Percentiles rank a stretch among this genome's conserved stretches.
phyloP scores from a whole-genome alignment of 108 stramenopile species.

The Hondaea fermentalgiana region DNA sequence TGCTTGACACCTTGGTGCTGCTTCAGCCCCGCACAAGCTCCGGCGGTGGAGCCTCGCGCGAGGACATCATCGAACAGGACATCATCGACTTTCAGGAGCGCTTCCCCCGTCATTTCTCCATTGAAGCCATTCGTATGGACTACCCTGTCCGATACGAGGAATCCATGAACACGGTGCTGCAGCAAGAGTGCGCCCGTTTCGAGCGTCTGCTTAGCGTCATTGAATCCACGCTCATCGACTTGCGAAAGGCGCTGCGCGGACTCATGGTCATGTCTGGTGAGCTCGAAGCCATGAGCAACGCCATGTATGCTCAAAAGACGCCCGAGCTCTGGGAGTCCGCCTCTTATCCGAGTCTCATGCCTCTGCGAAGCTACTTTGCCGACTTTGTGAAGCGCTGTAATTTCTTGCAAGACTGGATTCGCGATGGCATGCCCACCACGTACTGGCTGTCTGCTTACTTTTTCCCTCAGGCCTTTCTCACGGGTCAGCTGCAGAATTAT shows the following conservation, averaged over 20 bases:
- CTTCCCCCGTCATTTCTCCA: not conserved
- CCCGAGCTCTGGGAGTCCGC: slow-evolving; percentile 43
- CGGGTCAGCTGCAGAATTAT: slow-evolving; percentile 51
- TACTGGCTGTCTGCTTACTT: slow-evolving; percentile 56
- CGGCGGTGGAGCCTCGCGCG: slow-evolving; percentile 28
- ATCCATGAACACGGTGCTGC: slow-evolving; percentile 56
- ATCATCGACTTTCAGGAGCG: not conserved
- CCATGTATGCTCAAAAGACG: slow-evolving; percentile 37
- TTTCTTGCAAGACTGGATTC: slow-evolving; percentile 41
- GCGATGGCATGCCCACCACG: slow-evolving; percentile 32
- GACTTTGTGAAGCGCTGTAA: slow-evolving; percentile 40
- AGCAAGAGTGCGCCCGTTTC: slow-evolving; percentile 53
- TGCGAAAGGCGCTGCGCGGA: slow-evolving; percentile 47
- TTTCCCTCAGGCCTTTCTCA: slow-evolving; percentile 55
- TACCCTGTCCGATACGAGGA: slow-evolving; percentile 54
- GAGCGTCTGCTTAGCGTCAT: slow-evolving; percentile 44
- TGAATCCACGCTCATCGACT: slow-evolving; percentile 31
- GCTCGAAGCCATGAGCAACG: slow-evolving; percentile 40
- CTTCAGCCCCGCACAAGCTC: slow-evolving; percentile 37
- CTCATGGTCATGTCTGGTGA: slow-evolving; percentile 56
- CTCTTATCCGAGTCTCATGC: slow-evolving; percentile 51
- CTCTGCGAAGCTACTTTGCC: slow-evolving; percentile 37
- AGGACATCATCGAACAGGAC: not conserved
- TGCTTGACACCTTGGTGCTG: slow-evolving; percentile 48
- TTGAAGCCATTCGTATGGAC: slow-evolving; percentile 26